These are phyloP conservation scores for Colletotrichum trifolii DNA, from an alignment of 2,329 filamentous ascomycete genomes.

Conservation along the genomic window DNA sequence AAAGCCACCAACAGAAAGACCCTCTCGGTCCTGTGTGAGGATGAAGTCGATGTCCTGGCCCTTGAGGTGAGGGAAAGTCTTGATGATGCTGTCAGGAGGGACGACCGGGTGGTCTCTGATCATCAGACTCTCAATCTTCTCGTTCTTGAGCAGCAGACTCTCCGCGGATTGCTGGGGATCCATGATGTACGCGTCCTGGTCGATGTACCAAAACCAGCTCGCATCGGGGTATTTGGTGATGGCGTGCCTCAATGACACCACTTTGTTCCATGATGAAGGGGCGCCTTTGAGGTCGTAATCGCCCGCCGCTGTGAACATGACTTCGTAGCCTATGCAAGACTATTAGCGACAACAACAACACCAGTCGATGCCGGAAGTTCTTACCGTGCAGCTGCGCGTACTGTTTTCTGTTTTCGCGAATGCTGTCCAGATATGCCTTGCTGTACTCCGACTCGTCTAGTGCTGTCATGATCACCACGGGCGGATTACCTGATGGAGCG, in stretches of 20 bases:
- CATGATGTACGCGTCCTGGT: constrained; percentile 89
- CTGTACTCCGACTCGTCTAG: constrained; percentile 76
- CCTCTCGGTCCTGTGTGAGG: constrained; percentile 85
- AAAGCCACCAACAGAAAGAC: constrained; percentile 81
- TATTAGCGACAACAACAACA: constrained; percentile 30
- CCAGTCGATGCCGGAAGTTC: constrained; percentile 40
- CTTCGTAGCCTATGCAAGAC: constrained; percentile 77
- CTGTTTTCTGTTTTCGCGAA: constrained; percentile 83
- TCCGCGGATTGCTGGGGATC: constrained; percentile 75
- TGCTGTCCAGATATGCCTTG: constrained; percentile 74
- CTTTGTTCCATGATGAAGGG: constrained; percentile 76
- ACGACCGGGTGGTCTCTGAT: constrained; percentile 87
- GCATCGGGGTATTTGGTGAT: constrained; percentile 82
- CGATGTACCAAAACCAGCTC: constrained; percentile 88
- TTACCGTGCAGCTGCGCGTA: constrained; percentile 90
- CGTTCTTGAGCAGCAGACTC: constrained; percentile 74
- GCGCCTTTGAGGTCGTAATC: constrained; percentile 77
- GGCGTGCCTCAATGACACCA: constrained; percentile 90
- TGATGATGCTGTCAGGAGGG: constrained; percentile 96
- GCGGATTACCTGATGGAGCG: constrained; percentile 64
- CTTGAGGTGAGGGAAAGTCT: constrained; percentile 86
- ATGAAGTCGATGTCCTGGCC: constrained; percentile 83
- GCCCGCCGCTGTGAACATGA: constrained; percentile 81
- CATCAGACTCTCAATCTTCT: constrained; percentile 81
- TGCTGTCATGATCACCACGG: constrained; percentile 85